phyloP scores from a whole-genome alignment of 2,329 filamentous ascomycete genomes.

The Monosporascus sp. region DNA sequence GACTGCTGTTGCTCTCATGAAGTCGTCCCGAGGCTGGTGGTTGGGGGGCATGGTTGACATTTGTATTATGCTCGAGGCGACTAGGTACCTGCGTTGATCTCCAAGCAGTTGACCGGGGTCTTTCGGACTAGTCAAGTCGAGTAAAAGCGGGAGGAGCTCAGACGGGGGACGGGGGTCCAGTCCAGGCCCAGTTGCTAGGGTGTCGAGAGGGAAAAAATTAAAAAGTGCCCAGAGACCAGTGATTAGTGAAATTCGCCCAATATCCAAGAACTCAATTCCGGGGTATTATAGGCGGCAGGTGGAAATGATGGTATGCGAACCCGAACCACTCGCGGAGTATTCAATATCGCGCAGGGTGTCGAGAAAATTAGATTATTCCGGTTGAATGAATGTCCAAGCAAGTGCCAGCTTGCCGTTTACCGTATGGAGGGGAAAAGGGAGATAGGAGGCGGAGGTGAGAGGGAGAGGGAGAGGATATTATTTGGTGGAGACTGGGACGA shows the following conservation, averaged over 20 bases:
- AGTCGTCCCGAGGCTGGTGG: constrained; percentile 39
- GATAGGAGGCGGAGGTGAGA: constrained; percentile 30
- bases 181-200: constrained; percentile 26
- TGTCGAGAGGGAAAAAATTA: constrained; percentile 21
- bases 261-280: constrained; percentile 20
- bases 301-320: constrained; percentile 19
- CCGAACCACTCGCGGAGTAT: constrained; percentile 17
- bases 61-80: constrained; percentile 41
- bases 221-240: constrained; percentile 28
- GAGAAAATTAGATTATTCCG: constrained; percentile 35
- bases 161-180: constrained; percentile 25
- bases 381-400: constrained; percentile 49
- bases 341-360: constrained; percentile 20
- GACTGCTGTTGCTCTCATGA: constrained; percentile 45
- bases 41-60: constrained; percentile 64
- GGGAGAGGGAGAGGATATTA: constrained; percentile 29
- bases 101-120: constrained; percentile 24
- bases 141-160: constrained; percentile 36
- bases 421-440: constrained; percentile 28
- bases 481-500: constrained; percentile 40
- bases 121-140: constrained; percentile 26
- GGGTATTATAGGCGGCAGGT: constrained; percentile 17
- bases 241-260: constrained; percentile 28
- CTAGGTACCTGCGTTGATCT: constrained; percentile 38
- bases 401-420: constrained; percentile 55